Evolutionary conservation across 352 stramenopile genomes (phyloP).

Genomic region (Aphanomyces invadans): DNA sequence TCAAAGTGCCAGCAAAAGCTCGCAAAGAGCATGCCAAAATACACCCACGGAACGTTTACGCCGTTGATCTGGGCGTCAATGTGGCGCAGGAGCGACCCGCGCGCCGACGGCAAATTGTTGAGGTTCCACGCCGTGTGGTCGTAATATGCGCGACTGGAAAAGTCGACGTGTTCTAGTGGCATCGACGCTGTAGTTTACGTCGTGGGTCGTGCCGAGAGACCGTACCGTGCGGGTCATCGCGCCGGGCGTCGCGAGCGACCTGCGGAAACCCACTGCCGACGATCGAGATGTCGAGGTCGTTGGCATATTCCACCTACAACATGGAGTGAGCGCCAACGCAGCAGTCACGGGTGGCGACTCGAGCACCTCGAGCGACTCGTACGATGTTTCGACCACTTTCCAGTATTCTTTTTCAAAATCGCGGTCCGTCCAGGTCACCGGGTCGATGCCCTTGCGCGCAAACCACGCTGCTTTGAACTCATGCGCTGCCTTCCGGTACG

Average conservation of each 20-base stretch:
- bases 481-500: slow-evolving; percentile 51
- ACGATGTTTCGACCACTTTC: slow-evolving; percentile 61
- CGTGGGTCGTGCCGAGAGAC: too few species aligned
- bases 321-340: neutral
- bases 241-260: neutral
- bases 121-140: slow-evolving; percentile 92
- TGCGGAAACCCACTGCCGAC: slow-evolving; percentile 78
- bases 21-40: slow-evolving; percentile 96
- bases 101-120: slow-evolving; percentile 94
- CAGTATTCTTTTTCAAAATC: slow-evolving; percentile 87
- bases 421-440: slow-evolving; percentile 37
- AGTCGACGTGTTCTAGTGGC: slow-evolving; percentile 44
- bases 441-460: slow-evolving; percentile 31
- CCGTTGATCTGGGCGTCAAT: slow-evolving; percentile 93
- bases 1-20: slow-evolving; percentile 99
- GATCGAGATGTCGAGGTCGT: slow-evolving; percentile 75
- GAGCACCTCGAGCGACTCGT: slow-evolving; percentile 9
- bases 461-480: slow-evolving; percentile 56
- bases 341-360: too few species aligned
- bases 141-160: slow-evolving; percentile 63
- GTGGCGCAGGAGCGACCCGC: slow-evolving; percentile 89
- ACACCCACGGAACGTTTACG: slow-evolving; percentile 98
- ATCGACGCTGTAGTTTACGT: too few species aligned
- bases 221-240: neutral
- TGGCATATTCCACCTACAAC: slow-evolving; percentile 82